phyloP scores from a whole-genome alignment of 2,329 filamentous ascomycete species.

The Penicillium olsonii region DNA sequence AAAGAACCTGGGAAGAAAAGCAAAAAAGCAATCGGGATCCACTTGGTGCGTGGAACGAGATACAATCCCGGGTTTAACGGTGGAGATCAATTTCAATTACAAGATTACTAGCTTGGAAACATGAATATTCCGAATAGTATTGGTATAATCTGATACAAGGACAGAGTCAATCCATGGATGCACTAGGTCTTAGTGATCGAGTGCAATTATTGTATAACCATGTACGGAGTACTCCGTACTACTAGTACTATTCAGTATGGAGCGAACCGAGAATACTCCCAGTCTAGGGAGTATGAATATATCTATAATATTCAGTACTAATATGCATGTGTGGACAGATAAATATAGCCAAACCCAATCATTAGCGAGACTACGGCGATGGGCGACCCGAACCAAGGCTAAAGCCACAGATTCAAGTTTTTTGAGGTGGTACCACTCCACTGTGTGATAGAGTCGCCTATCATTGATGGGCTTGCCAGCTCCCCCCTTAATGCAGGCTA shows the following conservation, averaged over 20 bases:
- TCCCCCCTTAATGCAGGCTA: constrained; percentile 5
- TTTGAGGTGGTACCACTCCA: constrained; percentile 4
- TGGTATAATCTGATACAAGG: not conserved
- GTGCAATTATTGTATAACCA: not conserved
- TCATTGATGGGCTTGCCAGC: constrained; percentile 1
- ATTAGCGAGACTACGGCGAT: constrained; percentile 1
- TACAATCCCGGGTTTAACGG: constrained; percentile 17
- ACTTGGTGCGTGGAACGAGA: constrained; percentile 19
- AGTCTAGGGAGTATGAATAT: too few species aligned
- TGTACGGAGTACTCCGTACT: too few species aligned
- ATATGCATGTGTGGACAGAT: too few species aligned
- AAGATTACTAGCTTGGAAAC: constrained; percentile 6
- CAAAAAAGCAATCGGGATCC: constrained; percentile 21
- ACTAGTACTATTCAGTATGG: too few species aligned
- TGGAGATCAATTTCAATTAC: constrained; percentile 19
- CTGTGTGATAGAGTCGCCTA: constrained; percentile 2
- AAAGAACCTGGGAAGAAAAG: constrained; percentile 10
- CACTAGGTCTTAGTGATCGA: too few species aligned
- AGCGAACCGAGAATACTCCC: too few species aligned
- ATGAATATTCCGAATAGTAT: constrained; percentile 11
- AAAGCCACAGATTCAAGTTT: constrained; percentile 2
- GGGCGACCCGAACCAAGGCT: not conserved
- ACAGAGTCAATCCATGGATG: not conserved
- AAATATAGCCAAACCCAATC: not conserved
- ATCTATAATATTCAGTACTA: too few species aligned